phyloP scores from a whole-genome alignment of 768 basidiomycete genomes.

The Pleurotus salmoneostramineus region DNA sequence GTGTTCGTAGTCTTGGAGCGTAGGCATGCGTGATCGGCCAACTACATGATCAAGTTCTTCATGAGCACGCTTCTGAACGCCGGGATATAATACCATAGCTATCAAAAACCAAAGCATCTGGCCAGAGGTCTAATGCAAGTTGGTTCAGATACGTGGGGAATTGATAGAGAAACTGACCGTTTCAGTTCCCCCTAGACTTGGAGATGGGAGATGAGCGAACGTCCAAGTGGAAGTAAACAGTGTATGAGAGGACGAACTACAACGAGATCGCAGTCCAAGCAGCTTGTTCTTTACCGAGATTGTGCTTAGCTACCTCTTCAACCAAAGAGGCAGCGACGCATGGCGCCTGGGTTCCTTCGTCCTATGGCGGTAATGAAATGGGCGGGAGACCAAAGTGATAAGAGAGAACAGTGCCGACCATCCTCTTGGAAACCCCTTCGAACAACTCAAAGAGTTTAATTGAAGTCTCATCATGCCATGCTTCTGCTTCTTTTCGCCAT shows the following conservation, averaged over 20 bases:
- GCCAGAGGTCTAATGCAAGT: not conserved
- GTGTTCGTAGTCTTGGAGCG: conserved; percentile 28
- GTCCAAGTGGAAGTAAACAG: not conserved
- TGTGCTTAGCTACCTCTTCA: not conserved
- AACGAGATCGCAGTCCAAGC: not conserved
- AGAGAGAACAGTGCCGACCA: not conserved
- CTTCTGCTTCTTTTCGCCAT: not conserved
- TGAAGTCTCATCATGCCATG: conserved; percentile 4
- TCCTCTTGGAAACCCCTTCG: not conserved
- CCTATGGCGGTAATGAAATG: not conserved
- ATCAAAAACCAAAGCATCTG: conserved; percentile 23
- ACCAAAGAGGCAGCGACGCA: not conserved
- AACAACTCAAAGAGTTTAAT: not conserved
- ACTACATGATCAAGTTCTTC: conserved; percentile 35
- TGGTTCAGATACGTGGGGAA: not conserved
- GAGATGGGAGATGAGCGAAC: not conserved
- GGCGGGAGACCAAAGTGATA: not conserved
- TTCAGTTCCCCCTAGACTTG: not conserved
- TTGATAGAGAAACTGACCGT: not conserved
- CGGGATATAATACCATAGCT: conserved; percentile 35
- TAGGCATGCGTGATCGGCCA: conserved; percentile 27
- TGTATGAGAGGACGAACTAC: not conserved
- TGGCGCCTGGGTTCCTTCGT: not conserved
- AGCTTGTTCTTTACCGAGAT: not conserved
- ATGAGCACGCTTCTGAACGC: conserved; percentile 31